Evolutionary conservation across 108 stramenopile species (phyloP), one percentile per base, ranked within the genome.

Genomic region (Bacterosira constricta): DNA sequence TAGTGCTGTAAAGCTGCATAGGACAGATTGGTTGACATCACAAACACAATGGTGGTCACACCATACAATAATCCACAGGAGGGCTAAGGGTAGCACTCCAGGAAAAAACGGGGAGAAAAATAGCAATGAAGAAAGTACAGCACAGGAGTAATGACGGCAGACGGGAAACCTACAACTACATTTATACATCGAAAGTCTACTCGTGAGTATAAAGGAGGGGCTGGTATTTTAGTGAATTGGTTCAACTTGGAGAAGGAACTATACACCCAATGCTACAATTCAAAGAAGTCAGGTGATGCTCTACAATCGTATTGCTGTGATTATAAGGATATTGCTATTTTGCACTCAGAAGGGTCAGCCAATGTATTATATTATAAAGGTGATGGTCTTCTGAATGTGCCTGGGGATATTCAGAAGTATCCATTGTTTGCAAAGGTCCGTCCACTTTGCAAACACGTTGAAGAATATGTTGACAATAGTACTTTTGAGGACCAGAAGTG

Each of bases 351-450:
- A 0, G 73, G 79, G 13, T 32, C 74, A 25, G 73, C 79, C 15
- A 75, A 80, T 53, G 60, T 80, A 9, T 54, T 80, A n/a, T 68
- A 71, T 38, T 47, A 52, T 53, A 71, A 75, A 6, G 79, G 79
- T 42, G 79, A 80, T 64, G 60, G 68, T 20, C 39, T 80, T 4
- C 79, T 74, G 0, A 56, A 57, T 27, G 27, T 71, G 38, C 59
- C 67, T 8, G 55, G 55, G 1, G 61, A 70, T 6, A 30, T 80
- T 3, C 23, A 17, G 31, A 44, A 52, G 23, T 80, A 80, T 57
- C 79, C 79, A 6, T 32, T 80, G 27, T 70, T 80, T 64, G 62
- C 73, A 32, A 80, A 80, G 50, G 79, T 80, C 39, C 71, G 79
- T 20, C 62, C 61, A 17, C 59, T 63, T 41, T 80, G 79, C 29